Evolutionary conservation across 495 filamentous ascomycete species (phyloP).

Genomic region (Daldinia grandis): DNA sequence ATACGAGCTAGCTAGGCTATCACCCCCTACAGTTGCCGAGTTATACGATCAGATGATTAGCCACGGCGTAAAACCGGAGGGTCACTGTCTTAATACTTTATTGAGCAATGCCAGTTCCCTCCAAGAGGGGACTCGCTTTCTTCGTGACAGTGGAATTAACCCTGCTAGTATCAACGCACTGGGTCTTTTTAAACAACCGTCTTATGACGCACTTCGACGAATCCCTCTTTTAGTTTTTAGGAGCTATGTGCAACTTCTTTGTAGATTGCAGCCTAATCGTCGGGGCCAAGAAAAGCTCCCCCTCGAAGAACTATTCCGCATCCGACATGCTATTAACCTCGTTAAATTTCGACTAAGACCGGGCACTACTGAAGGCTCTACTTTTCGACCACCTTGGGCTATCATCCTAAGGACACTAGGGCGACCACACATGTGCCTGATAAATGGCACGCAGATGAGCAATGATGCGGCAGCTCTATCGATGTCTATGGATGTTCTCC

Average conservation of each 20-base stretch:
- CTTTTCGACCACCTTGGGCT: conserved; percentile 41
- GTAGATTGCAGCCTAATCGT: conserved; percentile 40
- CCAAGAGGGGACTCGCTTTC: conserved; percentile 46
- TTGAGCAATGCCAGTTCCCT: conserved; percentile 46
- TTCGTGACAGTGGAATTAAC: conserved; percentile 47
- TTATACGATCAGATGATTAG: conserved; percentile 53
- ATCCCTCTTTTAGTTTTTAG: conserved; percentile 45
- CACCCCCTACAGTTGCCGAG: conserved; percentile 49
- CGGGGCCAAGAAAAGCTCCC: conserved; percentile 19
- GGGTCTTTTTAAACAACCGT: conserved; percentile 24
- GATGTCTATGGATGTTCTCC: conserved; percentile 28
- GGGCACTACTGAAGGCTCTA: conserved; percentile 37
- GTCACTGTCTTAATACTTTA: conserved; percentile 47
- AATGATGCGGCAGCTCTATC: conserved; percentile 37
- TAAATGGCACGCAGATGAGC: conserved; percentile 22
- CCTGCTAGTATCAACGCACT: conserved; percentile 19
- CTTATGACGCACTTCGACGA: conserved; percentile 25
- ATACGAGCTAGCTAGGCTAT: conserved; percentile 52
- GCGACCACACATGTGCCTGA: conserved; percentile 34
- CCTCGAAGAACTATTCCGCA: conserved; percentile 21
- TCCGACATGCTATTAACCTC: conserved; percentile 45
- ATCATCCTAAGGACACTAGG: conserved; percentile 42
- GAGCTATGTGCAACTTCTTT: conserved; percentile 53
- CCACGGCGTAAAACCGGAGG: conserved; percentile 47
- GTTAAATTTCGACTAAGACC: conserved; percentile 26